Conservation (phyloP, 108 stramenopile genomes). For the Conticribra weissflogii region DNA sequence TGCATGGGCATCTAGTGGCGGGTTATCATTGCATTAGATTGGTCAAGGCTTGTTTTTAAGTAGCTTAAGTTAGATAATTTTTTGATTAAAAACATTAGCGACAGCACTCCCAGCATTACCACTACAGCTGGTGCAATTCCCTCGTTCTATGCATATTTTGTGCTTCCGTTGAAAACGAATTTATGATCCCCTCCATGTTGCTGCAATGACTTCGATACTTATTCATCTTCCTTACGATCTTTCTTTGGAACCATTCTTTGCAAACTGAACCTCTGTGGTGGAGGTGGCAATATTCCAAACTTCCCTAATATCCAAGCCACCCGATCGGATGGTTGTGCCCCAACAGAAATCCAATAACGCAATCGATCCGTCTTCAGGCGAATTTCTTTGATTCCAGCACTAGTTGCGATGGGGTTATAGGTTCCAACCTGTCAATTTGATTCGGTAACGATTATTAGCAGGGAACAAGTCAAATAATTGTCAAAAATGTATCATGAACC, state of each 20-base stretch:
- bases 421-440: conserved; percentile 81
- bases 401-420: conserved; percentile 95
- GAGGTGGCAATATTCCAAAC: conserved; percentile 89
- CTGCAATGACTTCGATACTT: too few relatives aligned
- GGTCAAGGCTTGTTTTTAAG: conserved; percentile 2
- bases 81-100: too few relatives aligned
- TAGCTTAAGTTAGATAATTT: not conserved
- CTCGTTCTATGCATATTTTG: too few relatives aligned
- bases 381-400: conserved; percentile 95
- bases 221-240: conserved; percentile 46
- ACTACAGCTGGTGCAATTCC: too few relatives aligned
- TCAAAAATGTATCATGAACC: too few relatives aligned
- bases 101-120: too few relatives aligned
- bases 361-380: conserved; percentile 93
- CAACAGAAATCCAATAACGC: conserved; percentile 94
- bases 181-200: too few relatives aligned
- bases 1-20: conserved; percentile 67
- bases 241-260: conserved; percentile 67
- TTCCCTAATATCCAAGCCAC: conserved; percentile 97
- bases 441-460: not conserved
- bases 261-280: conserved; percentile 66
- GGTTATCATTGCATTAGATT: conserved; percentile 45
- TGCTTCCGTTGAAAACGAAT: too few relatives aligned
- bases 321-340: conserved; percentile 94
- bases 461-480: too few relatives aligned